Percentiles rank a stretch among this genome's conserved stretches.
Evolutionary conservation across 2,329 filamentous ascomycete genomes (phyloP).

Genomic region (Cercospora sesami): DNA sequence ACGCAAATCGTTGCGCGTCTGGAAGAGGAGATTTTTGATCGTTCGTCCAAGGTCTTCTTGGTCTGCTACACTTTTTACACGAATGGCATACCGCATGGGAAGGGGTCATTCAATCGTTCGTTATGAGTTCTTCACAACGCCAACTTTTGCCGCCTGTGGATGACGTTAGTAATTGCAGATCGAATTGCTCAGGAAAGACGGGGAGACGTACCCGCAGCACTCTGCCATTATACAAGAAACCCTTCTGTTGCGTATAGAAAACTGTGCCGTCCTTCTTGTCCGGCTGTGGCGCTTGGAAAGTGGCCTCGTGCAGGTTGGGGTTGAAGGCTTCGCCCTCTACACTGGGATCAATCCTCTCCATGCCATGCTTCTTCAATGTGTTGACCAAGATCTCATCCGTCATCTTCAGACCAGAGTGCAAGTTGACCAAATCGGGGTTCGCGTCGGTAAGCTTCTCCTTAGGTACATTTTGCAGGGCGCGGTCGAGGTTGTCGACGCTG

Average conservation of each 20-base stretch:
- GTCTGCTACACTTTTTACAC: neutral
- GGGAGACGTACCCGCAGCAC: slow-evolving; percentile 63
- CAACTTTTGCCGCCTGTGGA: slow-evolving; percentile 76
- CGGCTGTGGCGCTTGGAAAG: slow-evolving; percentile 84
- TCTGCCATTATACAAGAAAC: slow-evolving; percentile 89
- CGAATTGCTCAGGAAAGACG: neutral
- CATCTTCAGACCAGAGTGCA: slow-evolving; percentile 93
- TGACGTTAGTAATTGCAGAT: slow-evolving; percentile 32
- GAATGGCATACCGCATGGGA: neutral
- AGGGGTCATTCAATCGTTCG: neutral
- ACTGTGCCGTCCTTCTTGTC: slow-evolving; percentile 88
- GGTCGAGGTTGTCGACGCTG: slow-evolving; percentile 94
- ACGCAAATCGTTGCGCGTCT: neutral
- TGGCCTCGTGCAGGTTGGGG: slow-evolving; percentile 94
- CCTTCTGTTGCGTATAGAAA: slow-evolving; percentile 92
- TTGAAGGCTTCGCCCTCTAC: slow-evolving; percentile 80
- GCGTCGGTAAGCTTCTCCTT: slow-evolving; percentile 66
- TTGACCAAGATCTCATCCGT: slow-evolving; percentile 84
- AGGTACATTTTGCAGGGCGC: slow-evolving; percentile 78
- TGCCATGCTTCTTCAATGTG: slow-evolving; percentile 89
- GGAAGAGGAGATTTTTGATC: neutral
- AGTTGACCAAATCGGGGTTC: slow-evolving; percentile 71
- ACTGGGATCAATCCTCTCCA: slow-evolving; percentile 81
- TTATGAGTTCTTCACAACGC: slow-evolving; percentile 80
- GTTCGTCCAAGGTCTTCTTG: neutral